Evolutionary conservation across 768 basidiomycete species (phyloP).

Genomic region (Imleria badia): DNA sequence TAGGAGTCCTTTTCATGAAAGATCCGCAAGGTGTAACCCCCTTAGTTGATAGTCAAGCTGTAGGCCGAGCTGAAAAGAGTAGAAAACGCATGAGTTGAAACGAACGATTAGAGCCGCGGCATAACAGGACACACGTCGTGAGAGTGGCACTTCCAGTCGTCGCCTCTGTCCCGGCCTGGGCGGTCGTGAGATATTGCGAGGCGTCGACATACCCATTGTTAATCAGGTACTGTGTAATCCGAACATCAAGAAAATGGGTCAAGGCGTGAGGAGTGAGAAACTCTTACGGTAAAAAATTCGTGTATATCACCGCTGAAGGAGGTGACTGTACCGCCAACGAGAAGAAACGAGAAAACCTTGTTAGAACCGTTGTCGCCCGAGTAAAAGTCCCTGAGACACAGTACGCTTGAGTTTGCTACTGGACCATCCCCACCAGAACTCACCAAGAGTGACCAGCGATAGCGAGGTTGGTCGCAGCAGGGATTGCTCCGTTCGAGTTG

Average conservation of each 20-base stretch:
- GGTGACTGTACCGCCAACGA: neutral
- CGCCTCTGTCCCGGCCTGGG: conserved; percentile 65
- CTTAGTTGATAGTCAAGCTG: conserved; percentile 18
- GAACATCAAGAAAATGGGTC: neutral
- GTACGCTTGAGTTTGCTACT: neutral
- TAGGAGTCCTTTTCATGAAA: neutral
- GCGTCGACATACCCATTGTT: conserved; percentile 45
- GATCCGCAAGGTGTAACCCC: neutral
- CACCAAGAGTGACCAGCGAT: neutral
- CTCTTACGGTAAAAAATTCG: neutral
- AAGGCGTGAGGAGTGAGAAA: too few species aligned
- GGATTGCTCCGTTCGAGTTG: neutral
- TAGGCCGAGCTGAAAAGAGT: conserved; percentile 40
- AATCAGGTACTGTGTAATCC: conserved; percentile 46
- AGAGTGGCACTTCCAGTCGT: conserved; percentile 57
- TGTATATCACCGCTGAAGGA: neutral
- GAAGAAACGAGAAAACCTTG: conserved; percentile 1
- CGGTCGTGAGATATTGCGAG: conserved; percentile 57
- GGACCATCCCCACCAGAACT: neutral
- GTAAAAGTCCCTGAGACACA: neutral
- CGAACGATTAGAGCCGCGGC: neutral
- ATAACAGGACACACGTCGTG: conserved; percentile 44
- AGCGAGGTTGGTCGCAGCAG: neutral
- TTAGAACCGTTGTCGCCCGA: neutral
- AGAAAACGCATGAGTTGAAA: neutral